Percentiles rank a stretch among this genome's conserved stretches.
These are phyloP conservation scores for Rasamsonia emersonii DNA, from an alignment of 2,329 filamentous ascomycete species.

Conservation along the genomic window DNA sequence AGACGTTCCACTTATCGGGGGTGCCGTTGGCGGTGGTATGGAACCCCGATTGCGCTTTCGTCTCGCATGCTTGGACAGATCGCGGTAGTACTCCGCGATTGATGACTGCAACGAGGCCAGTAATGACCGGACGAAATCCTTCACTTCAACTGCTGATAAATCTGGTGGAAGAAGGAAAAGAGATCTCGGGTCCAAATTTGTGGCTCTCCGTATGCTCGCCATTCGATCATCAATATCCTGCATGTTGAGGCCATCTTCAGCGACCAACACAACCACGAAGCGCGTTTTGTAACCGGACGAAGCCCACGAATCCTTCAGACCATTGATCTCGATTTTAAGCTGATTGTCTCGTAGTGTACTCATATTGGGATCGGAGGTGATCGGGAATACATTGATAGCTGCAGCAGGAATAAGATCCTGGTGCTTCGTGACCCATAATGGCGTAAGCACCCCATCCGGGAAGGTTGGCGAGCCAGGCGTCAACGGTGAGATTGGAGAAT, in stretches of 20 bases:
- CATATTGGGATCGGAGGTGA: conserved; percentile 63
- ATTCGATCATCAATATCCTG: conserved; percentile 66
- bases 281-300: conserved; percentile 61
- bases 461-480: conserved; percentile 76
- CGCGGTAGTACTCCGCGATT: conserved; percentile 83
- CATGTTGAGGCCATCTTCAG: conserved; percentile 57
- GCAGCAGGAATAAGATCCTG: conserved; percentile 74
- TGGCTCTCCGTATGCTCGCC: conserved; percentile 67
- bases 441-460: conserved; percentile 78
- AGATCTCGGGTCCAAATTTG: conserved; percentile 71
- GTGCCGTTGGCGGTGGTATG: conserved; percentile 70
- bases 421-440: conserved; percentile 80
- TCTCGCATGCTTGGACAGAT: conserved; percentile 83
- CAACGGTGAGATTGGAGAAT: conserved; percentile 86
- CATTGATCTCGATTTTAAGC: conserved; percentile 78
- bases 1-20: conserved; percentile 74
- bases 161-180: conserved; percentile 77
- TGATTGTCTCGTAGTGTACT: conserved; percentile 76
- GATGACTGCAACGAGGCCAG: conserved; percentile 64
- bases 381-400: conserved; percentile 70
- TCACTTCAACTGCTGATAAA: conserved; percentile 61
- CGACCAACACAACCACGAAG: conserved; percentile 68
- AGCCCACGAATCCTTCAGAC: conserved; percentile 58
- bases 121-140: conserved; percentile 64
- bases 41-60: conserved; percentile 76